phyloP scores from a whole-genome alignment of 768 basidiomycete genomes.

The Mycena floridula region DNA sequence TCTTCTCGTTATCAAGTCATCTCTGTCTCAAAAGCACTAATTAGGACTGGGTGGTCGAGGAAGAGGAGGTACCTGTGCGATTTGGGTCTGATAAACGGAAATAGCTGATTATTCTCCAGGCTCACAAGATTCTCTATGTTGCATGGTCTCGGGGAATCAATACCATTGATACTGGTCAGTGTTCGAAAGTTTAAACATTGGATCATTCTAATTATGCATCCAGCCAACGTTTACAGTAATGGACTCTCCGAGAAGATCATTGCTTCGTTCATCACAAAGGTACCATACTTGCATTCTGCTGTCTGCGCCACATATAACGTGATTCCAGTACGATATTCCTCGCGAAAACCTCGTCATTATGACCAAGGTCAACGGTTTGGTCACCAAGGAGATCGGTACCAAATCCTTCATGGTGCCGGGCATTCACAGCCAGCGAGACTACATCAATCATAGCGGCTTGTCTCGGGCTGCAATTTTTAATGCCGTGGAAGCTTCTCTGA shows the following conservation, averaged over 20 bases:
- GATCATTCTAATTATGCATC: not conserved
- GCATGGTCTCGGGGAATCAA: conserved; percentile 34
- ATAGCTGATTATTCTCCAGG: conserved; percentile 8
- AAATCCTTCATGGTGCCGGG: not conserved
- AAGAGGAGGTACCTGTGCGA: not conserved
- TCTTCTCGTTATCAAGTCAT: not conserved
- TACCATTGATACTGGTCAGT: conserved; percentile 27
- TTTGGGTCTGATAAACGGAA: no score
- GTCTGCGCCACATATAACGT: conserved; percentile 1
- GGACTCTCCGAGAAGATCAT: conserved; percentile 32
- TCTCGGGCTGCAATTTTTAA: conserved; percentile 33
- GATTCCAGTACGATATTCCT: conserved; percentile 22
- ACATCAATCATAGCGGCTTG: conserved; percentile 26
- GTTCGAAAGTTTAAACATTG: not conserved
- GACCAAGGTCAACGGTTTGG: conserved; percentile 19
- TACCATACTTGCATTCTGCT: conserved; percentile 10
- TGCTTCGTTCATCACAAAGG: conserved; percentile 29
- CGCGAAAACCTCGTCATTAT: conserved; percentile 24
- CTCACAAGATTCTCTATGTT: conserved; percentile 25
- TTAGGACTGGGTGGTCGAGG: conserved; percentile 1
- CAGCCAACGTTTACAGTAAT: conserved; percentile 27
- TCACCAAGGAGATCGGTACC: conserved; percentile 12
- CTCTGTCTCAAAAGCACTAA: not conserved
- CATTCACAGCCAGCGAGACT: conserved; percentile 6
- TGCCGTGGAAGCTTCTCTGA: conserved; percentile 20